Conservation (phyloP, 306 rosid genomes). For the Canavalia gladiata region DNA sequence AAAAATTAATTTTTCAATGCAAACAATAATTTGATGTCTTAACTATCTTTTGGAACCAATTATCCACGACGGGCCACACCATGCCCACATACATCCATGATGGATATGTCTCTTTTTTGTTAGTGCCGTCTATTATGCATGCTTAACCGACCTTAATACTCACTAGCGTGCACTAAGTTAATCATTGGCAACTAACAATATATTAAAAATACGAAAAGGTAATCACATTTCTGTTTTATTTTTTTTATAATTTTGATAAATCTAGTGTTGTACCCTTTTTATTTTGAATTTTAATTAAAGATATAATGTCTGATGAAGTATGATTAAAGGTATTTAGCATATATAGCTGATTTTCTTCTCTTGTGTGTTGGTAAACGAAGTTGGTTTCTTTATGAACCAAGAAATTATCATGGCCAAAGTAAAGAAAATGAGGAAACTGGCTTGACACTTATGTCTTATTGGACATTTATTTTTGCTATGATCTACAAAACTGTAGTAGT, state of each 20-base stretch:
- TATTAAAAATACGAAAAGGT: neutral
- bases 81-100: neutral
- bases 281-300: neutral
- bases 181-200: conserved; percentile 41
- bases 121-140: conserved; percentile 47
- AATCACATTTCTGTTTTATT: neutral
- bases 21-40: neutral
- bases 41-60: conserved; percentile 8
- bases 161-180: conserved; percentile 22
- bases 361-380: neutral
- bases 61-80: conserved; percentile 31
- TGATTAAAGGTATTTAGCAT: neutral
- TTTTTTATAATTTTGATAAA: neutral
- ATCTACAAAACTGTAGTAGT: no score
- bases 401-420: no score
- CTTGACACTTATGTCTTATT: neutral
- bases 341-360: neutral
- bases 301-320: neutral
- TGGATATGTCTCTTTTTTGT: neutral
- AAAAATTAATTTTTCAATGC: no score
- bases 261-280: neutral
- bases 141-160: conserved; percentile 10
- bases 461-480: neutral
- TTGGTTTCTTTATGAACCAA: neutral
- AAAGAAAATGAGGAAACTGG: neutral